These are phyloP conservation scores for Amanita rimosa DNA, from an alignment of 768 basidiomycete species.

Conservation along the genomic window DNA sequence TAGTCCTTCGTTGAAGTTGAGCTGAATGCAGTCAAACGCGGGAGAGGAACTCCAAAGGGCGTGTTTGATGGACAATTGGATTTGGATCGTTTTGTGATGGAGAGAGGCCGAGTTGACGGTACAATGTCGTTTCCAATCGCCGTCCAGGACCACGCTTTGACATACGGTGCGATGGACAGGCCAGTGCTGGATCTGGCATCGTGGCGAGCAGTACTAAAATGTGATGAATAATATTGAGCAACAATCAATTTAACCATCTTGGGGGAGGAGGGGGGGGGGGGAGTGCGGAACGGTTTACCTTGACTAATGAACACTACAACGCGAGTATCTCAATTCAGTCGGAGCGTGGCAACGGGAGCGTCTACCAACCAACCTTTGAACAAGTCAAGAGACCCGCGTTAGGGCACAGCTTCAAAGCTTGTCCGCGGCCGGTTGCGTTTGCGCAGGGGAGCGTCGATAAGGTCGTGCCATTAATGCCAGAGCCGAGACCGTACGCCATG, in stretches of 20 bases:
- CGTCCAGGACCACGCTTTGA: constrained; percentile 4
- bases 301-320: constrained; percentile 2
- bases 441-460: constrained; percentile 13
- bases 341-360: not conserved
- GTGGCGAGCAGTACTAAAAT: constrained; percentile 3
- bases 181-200: not conserved
- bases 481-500: constrained; percentile 20
- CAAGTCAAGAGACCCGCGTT: constrained; percentile 16
- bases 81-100: not conserved
- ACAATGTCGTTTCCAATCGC: constrained; percentile 24
- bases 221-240: too few relatives aligned
- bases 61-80: not conserved
- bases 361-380: constrained; percentile 14
- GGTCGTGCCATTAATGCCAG: constrained; percentile 11
- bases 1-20: constrained; percentile 2
- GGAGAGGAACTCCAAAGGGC: not conserved
- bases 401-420: constrained; percentile 6
- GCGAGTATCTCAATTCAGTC: not conserved
- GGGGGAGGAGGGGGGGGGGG: too few relatives aligned
- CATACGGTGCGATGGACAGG: not conserved
- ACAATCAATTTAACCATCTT: not conserved
- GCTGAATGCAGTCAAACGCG: constrained; percentile 1
- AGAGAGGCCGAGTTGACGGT: constrained; percentile 10
- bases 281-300: not conserved
- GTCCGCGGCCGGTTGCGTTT: constrained; percentile 9